phyloP scores from a whole-genome alignment of 768 basidiomycete species.

The Collybiopsis confluens region DNA sequence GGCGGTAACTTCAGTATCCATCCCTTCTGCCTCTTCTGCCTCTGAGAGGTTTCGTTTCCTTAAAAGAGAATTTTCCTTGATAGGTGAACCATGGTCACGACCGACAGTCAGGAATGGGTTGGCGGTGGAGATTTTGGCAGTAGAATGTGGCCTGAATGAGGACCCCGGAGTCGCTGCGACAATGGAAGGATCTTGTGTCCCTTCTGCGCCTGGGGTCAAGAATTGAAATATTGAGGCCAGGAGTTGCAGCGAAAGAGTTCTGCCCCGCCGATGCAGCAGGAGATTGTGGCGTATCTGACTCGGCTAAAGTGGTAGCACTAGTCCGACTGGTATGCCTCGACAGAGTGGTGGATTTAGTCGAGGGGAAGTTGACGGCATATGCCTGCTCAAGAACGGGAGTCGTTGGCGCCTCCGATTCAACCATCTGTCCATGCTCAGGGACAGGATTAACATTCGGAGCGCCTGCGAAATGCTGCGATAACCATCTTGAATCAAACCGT shows the following conservation, averaged over 20 bases:
- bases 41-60: no score
- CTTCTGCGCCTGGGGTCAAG: background rate
- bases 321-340: background rate
- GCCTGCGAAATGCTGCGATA: constrained; percentile 35
- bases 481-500: constrained; percentile 63
- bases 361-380: background rate
- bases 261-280: background rate
- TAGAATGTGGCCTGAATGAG: no score
- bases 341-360: background rate
- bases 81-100: background rate
- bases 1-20: background rate
- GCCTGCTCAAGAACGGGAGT: background rate
- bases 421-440: no score
- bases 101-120: background rate
- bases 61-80: no score
- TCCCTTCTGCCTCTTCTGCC: background rate
- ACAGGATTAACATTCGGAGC: background rate
- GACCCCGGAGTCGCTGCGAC: no score
- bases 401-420: no score
- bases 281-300: background rate
- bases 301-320: background rate
- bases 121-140: background rate
- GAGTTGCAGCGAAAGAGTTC: background rate
- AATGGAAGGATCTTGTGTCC: no score
- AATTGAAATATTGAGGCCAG: background rate